Conservation (phyloP, 345 rosid species). For the Cardamine chenopodiifolia region DNA sequence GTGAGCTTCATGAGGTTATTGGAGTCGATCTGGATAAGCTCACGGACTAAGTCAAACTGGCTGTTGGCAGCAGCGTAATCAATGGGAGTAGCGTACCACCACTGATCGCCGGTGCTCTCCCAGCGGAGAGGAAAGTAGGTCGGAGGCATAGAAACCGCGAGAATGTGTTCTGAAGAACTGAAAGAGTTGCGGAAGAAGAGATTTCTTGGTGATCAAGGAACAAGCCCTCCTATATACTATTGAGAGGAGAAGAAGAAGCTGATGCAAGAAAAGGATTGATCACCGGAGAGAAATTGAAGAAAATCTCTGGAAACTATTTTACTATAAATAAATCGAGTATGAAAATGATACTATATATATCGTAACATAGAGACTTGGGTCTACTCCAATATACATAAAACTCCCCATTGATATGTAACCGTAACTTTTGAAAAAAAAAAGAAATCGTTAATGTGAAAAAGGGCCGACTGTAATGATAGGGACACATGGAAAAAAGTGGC, state of each 20-base stretch:
- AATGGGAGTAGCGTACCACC: conserved; percentile 98
- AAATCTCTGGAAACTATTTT: background rate
- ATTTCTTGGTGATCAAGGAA: conserved; percentile 36
- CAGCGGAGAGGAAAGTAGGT: conserved; percentile 83
- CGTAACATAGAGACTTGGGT: conserved; percentile 17
- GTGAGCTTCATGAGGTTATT: conserved; percentile 92
- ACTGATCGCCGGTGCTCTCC: conserved; percentile 95
- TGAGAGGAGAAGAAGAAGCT: conserved; percentile 1
- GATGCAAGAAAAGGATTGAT: background rate
- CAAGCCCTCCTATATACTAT: conserved; percentile 1
- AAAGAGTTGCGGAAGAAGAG: conserved; percentile 17
- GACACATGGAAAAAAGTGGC: conserved; percentile 38
- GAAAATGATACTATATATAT: background rate
- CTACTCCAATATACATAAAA: background rate
- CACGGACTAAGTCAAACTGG: conserved; percentile 84
- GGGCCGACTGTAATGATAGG: conserved; percentile 47
- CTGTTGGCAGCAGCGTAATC: conserved; percentile 95
- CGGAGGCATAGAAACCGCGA: conserved; percentile 63
- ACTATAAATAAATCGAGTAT: background rate
- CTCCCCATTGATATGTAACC: background rate
- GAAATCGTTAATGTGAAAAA: conserved; percentile 6
- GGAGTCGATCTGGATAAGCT: conserved; percentile 78
- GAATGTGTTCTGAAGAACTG: too few relatives aligned
- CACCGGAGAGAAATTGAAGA: background rate
- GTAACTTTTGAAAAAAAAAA: too few relatives aligned